Base-by-base conservation (phyloP, 1,284 basidiomycete genomes). In the Puccinia polysora region DNA sequence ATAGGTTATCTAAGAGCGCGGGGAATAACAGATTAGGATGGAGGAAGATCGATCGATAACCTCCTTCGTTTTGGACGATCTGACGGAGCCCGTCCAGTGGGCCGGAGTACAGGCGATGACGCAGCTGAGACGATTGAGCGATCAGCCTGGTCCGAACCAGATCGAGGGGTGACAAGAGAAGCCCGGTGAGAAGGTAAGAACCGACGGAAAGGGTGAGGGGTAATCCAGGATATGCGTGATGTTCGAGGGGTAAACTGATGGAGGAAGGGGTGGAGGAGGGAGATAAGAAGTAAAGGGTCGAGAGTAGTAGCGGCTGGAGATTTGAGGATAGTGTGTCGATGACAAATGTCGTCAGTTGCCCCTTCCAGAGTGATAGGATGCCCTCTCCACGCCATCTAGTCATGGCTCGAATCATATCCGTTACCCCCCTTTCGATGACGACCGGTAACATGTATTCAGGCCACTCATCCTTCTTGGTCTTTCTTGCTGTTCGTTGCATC, bases 361-460 rank as follows among this genome's bases (percentile, higher is more conserved):
- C 90, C 84, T 97, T 97, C 90, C 91, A 96, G 14, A 96, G 80
- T 0, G 88, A 86, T 5, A 90, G 81, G 85, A 90, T 90, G 1
- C 93, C 93, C 81, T 96, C 93, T 6, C 86, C 84, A 75, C 88
- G 85, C 82, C 92, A 94, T 45, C 87, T 83, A 0, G 86, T 86
- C 43, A 97, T 82, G 28, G 88, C 87, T 77, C 90, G 89, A 77
- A 97, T 94, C 94, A 97, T 97, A 36, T 88, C 89, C 91, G 90
- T 96, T 1, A 94, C 89, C 30, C 92, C 91, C 75, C 89, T 85
- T 12, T 87, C 86, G 69, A 86, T 88, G 45, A 89, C 89, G n/a
- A 90, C 85, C 2, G 92, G 89, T 76, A 95, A 88, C 58, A 91
- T 84, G 78, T 89, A 91, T 75, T 91, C 89, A 47, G 90, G 89